These are phyloP conservation scores for Globisporangium nunn DNA, from an alignment of 352 stramenopile species.

Conservation along the genomic window DNA sequence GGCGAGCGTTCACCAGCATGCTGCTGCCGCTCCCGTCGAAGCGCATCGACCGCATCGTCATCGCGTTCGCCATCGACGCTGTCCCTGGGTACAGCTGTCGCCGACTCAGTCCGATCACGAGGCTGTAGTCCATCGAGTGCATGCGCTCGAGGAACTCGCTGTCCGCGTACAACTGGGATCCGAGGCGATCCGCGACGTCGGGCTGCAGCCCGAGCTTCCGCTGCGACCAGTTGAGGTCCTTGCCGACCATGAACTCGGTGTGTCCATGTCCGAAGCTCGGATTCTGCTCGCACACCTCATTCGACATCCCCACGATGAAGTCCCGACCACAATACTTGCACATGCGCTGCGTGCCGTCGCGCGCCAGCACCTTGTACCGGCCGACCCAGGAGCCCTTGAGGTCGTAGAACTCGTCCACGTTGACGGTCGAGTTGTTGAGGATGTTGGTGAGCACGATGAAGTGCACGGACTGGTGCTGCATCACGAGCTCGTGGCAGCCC, in stretches of 20 bases:
- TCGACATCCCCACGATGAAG: slow-evolving; percentile 82
- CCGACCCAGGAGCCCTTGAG: slow-evolving; percentile 89
- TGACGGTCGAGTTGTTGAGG: slow-evolving; percentile 76
- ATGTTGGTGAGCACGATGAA: slow-evolving; percentile 89
- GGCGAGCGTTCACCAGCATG: not conserved
- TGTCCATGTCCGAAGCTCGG: slow-evolving; percentile 56
- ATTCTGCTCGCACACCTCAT: slow-evolving; percentile 68
- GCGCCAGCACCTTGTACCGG: slow-evolving; percentile 53
- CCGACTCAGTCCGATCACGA: slow-evolving; percentile 90
- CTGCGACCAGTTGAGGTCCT: slow-evolving; percentile 85
- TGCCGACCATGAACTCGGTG: slow-evolving; percentile 72
- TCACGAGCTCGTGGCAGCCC: slow-evolving; percentile 83
- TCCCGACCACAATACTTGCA: slow-evolving; percentile 86
- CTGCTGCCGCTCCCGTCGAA: slow-evolving; percentile 8
- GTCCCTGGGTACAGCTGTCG: slow-evolving; percentile 28
- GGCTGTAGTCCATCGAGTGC: slow-evolving; percentile 97
- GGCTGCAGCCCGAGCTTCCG: slow-evolving; percentile 61
- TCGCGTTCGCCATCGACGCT: slow-evolving; percentile 20
- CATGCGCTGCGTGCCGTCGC: slow-evolving; percentile 61
- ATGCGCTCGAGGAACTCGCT: slow-evolving; percentile 91
- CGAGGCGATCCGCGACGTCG: slow-evolving; percentile 66
- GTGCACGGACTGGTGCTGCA: slow-evolving; percentile 77
- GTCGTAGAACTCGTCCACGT: slow-evolving; percentile 87
- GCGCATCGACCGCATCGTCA: slow-evolving; percentile 18
- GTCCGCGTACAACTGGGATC: slow-evolving; percentile 85